Evolutionary conservation across 2,329 filamentous ascomycete species (phyloP), one percentile per base, ranked within the genome.

Genomic region (Penicillium sp.): DNA sequence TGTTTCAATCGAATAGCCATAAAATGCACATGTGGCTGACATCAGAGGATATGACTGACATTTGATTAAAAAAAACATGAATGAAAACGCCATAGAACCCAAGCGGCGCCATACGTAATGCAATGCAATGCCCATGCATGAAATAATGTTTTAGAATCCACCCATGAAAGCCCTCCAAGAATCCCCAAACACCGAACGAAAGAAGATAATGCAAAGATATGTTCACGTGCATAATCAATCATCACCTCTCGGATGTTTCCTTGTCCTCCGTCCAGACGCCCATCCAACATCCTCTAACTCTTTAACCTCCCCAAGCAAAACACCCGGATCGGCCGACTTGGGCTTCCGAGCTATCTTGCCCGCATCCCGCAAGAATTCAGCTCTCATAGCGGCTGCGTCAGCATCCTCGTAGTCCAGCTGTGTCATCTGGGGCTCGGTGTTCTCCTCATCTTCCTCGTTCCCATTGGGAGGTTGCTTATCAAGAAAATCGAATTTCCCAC

Each of bases 311-410:
- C 68, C 71, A 19, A 73, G 57, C 29, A 69, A 56, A 35, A 66
- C 14, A 1, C 59, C 57, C 7, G 61, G 44, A 13, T 63, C 57
- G 19, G 61, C 52, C 16, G 55, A 51, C 14, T 56, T 55, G 4
- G 63, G 56, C 53, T 72, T 71, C 16, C 78, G 57, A 64, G 79
- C 59, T 66, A 81, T 31, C 66, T 83, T 65, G 68, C 79, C 60
- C 1, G 71, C 71, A 52, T 71, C 59, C 4, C 80, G 79, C 60
- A 82, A 79, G 27, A 80, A 81, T 37, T 80, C 81, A 33, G 84
- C 82, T n/a, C 81, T 81, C 65, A 84, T 83, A 53, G 80, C 80
- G 13, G 80, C 78, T 2, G 82, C 82, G 46, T 85, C 78, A 1
- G 77, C 72, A 57, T 80, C 78, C 56, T 81, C 78, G 55, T 81